Evolutionary conservation across 176 grass and related monocot species (phyloP), one percentile per base, ranked within the genome.

Genomic region (Pontederia crassipes): DNA sequence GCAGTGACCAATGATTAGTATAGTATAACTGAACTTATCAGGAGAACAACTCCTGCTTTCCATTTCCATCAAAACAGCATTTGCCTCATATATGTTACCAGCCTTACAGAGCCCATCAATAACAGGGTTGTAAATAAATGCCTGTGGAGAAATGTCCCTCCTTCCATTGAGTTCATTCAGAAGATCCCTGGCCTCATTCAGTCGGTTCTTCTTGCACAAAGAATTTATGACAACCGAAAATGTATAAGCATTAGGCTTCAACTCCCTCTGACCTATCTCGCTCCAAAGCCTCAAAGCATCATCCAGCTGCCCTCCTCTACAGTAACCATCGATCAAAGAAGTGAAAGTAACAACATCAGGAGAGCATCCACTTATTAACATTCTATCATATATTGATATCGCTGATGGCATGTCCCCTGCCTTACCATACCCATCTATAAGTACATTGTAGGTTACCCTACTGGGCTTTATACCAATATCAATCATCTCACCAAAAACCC

Each of bases 11-110:
- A 92, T 79, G 29, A 97, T 88, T 67, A 97, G 59, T 77, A 85
- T 97, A 61, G 93, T 97, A 74, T 85, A 97, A 57, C 81, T 92
- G 83, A 85, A 97, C 52, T 92, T 97, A 77, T 97, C 93, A 48
- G 93, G 84, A 64, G 9, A 57, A 54, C 87, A 86, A 45, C 73
- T 79, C 72, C 79, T 88, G 57, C 53, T 63, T 62, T 78, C 79
- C 93, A 97, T 91, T 54, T 85, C 75, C 40, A 46, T 49, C 28
- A 81, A 49, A 46, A 91, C 63, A 52, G 59, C 62, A 71, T 92
- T 92, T 55, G 93, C 93, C 78, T 85, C 74, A 28, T 97, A 74
- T 40, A 92, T 63, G 58, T 83, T 82, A 53, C 87, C 93, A 51
- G 62, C 62, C 82, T 82, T 91, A 61, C 93, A 97, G 15, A 97